A percentile compares a stretch with the other conserved stretches of the same genome.
These are phyloP conservation scores for Plasmopara viticola DNA, from an alignment of 352 stramenopile species.

Conservation along the genomic window DNA sequence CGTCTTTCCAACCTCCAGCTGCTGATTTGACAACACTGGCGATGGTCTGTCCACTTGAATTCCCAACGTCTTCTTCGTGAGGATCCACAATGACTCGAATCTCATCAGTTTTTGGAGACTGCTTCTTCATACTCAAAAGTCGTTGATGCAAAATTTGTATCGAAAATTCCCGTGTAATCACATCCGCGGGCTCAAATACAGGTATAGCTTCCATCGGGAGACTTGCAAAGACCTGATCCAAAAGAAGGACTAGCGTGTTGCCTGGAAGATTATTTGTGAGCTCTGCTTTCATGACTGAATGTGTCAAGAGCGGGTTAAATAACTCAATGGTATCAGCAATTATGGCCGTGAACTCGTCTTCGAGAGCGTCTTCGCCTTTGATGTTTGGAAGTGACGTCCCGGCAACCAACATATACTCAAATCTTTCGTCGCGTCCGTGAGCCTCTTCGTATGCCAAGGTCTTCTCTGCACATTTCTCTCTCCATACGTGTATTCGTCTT, in stretches of 20 bases:
- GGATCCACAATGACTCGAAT: slow-evolving; percentile 64
- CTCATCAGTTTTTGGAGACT: slow-evolving; percentile 48
- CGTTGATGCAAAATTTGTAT: slow-evolving; percentile 63
- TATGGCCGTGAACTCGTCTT: slow-evolving; percentile 49
- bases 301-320: slow-evolving; percentile 46
- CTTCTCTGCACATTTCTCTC: slow-evolving; percentile 27
- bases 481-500: slow-evolving; percentile 33
- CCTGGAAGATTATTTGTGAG: slow-evolving; percentile 39
- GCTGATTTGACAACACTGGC: slow-evolving; percentile 36
- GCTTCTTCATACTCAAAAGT: slow-evolving; percentile 39
- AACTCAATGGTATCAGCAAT: slow-evolving; percentile 37
- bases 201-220: slow-evolving; percentile 54
- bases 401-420: slow-evolving; percentile 25
- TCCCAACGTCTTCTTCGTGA: slow-evolving; percentile 39
- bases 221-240: slow-evolving; percentile 42
- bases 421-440: slow-evolving; percentile 29
- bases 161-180: slow-evolving; percentile 60
- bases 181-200: slow-evolving; percentile 36
- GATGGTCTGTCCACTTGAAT: slow-evolving; percentile 36
- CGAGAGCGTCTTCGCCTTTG: slow-evolving; percentile 30
- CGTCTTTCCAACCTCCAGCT: slow-evolving; percentile 52
- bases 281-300: slow-evolving; percentile 33
- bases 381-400: slow-evolving; percentile 2
- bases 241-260: slow-evolving; percentile 42
- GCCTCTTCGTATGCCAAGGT: slow-evolving; percentile 37